Conservation (phyloP, 192 early-diverging fungal genomes). For the Entomortierella chlamydospora region DNA sequence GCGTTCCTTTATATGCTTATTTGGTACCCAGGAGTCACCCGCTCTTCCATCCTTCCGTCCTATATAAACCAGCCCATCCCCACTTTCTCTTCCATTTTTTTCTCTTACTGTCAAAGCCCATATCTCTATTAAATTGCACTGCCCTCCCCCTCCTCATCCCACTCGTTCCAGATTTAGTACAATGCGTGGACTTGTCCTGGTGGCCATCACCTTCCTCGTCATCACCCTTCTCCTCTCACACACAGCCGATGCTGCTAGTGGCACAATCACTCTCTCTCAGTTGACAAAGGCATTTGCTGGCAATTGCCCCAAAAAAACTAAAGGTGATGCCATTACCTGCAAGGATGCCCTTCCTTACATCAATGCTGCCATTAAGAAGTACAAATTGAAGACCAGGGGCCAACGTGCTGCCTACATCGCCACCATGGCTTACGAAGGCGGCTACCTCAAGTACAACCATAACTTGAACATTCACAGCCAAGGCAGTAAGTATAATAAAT, state of each 20-base stretch:
- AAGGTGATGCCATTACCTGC: slow-evolving; percentile 42
- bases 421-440: slow-evolving; percentile 49
- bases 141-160: neutral
- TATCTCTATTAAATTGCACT: neutral
- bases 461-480: slow-evolving; percentile 25
- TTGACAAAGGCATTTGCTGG: slow-evolving; percentile 50
- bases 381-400: slow-evolving; percentile 39
- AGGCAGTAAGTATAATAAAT: slow-evolving; percentile 47
- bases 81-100: neutral
- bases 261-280: slow-evolving; percentile 15
- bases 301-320: slow-evolving; percentile 33
- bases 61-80: neutral
- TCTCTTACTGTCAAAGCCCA: neutral
- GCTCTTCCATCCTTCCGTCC: too few relatives aligned
- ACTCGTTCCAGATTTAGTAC: neutral
- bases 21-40: too few relatives aligned
- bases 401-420: slow-evolving; percentile 49
- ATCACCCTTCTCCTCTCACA: slow-evolving; percentile 16
- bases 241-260: slow-evolving; percentile 6
- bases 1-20: too few relatives aligned
- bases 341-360: slow-evolving; percentile 53
- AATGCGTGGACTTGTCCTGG: slow-evolving; percentile 13
- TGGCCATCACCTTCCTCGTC: slow-evolving; percentile 28
- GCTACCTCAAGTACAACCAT: slow-evolving; percentile 43
- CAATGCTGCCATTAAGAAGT: slow-evolving; percentile 52